Evolutionary conservation across 176 grass and related monocot genomes (phyloP).

Genomic region (Typha latifolia): DNA sequence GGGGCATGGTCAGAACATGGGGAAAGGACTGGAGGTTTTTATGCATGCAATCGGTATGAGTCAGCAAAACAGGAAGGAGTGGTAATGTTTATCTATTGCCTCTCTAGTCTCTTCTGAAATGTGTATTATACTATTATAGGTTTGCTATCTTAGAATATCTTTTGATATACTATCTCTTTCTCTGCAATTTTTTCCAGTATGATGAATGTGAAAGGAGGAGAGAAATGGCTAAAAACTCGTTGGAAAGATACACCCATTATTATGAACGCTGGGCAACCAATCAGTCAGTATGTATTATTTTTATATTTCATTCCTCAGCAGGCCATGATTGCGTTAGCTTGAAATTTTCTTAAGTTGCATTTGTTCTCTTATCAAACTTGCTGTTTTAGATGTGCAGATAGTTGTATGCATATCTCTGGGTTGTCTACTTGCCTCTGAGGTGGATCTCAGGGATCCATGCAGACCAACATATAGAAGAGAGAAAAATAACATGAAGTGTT

Average conservation of each 20-base stretch:
- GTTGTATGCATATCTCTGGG: no score
- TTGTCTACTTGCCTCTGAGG: no score
- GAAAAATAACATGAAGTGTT: no score
- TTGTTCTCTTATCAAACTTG: no score
- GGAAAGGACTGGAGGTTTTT: constrained; percentile 96
- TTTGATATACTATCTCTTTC: constrained; percentile 8
- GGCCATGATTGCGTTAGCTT: neutral
- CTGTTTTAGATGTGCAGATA: no score
- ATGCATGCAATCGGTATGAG: constrained; percentile 99
- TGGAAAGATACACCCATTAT: constrained; percentile 99
- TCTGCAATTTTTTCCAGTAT: constrained; percentile 50
- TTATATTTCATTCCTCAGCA: neutral
- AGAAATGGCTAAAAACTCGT: constrained; percentile 99
- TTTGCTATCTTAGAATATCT: neutral
- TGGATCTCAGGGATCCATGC: no score
- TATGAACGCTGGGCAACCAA: constrained; percentile 99
- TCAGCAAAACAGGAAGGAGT: constrained; percentile 96
- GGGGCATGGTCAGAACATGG: constrained; percentile 96
- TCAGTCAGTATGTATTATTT: constrained; percentile 70
- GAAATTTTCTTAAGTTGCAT: no score
- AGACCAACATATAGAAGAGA: no score
- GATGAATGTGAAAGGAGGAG: constrained; percentile 99
- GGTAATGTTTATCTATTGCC: constrained; percentile 43
- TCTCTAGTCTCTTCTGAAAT: neutral
- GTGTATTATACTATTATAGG: neutral